Percentiles rank a stretch among this genome's conserved stretches.
Conservation (phyloP, 805 yeast genomes). For the Ogataea henricii region DNA sequence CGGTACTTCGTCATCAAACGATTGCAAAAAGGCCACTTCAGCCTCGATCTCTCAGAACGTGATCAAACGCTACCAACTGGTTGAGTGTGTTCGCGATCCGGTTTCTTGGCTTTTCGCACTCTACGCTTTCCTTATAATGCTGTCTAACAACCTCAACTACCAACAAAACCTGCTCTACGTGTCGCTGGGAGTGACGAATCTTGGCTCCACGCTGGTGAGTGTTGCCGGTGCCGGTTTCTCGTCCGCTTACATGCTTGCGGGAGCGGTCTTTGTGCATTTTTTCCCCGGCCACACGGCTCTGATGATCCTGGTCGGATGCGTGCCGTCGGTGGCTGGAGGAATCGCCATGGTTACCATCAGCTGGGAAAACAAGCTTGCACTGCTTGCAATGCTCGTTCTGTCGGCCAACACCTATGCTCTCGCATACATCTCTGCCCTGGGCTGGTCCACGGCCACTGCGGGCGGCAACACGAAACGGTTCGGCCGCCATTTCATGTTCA, state of each 20-base stretch:
- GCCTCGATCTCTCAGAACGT: conserved; percentile 46
- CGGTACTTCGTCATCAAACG: conserved; percentile 51
- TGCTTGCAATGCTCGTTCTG: conserved; percentile 49
- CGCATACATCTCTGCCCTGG: conserved; percentile 29
- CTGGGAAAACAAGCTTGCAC: conserved; percentile 46
- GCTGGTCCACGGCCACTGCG: conserved; percentile 33
- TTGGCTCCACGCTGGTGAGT: conserved; percentile 52
- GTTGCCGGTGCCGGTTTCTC: conserved; percentile 53
- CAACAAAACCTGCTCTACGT: conserved; percentile 52
- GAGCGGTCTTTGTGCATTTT: conserved; percentile 39
- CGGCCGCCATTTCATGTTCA: conserved; percentile 48
- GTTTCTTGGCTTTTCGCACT: conserved; percentile 45
- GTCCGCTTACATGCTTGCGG: conserved; percentile 39
- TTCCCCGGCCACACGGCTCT: conserved; percentile 41
- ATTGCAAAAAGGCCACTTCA: conserved; percentile 39
- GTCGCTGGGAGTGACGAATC: conserved; percentile 42
- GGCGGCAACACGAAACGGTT: conserved; percentile 54
- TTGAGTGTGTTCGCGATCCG: conserved; percentile 53
- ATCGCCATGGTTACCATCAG: conserved; percentile 48
- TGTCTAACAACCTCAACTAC: conserved; percentile 55
- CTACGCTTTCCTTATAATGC: conserved; percentile 45
- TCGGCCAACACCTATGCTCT: conserved; percentile 43
- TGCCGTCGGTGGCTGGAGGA: conserved; percentile 44
- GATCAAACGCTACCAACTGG: conserved; percentile 49
- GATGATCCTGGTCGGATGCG: conserved; percentile 7